Base-by-base conservation (phyloP, 257 asterid species). In the Mentha longifolia region DNA sequence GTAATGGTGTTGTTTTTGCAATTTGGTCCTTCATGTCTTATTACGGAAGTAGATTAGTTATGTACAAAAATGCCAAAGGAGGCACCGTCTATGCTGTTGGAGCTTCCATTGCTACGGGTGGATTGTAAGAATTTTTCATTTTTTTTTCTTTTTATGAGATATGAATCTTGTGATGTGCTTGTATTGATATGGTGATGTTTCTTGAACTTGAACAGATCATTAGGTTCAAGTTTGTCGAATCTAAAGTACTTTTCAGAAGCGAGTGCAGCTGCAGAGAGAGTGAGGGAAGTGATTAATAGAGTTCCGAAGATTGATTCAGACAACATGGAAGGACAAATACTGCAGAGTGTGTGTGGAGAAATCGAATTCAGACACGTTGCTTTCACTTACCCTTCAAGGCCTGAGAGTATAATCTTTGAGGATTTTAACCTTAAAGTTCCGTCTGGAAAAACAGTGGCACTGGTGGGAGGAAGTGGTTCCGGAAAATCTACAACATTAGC, bases 401-500 rank as follows among this genome's bases (percentile, higher is more conserved):
- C n/a, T n/a, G n/a, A n/a, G n/a, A n/a, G n/a, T n/a, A n/a, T n/a
- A n/a, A n/a, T n/a, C n/a, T n/a, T 39, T 2, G 45, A 39, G 45
- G 45, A 9, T 2, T 9, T 39, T 6, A 39, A 9, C 11, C 45
- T 39, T 7, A 39, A 39, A 9, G 11, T 39, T 39, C 8, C 10
- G 4, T 2, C 45, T 1, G 98, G 98, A 67, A 89, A 88, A 69
- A 92, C 97, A 0, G 86, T 86, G 52, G 98, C 97, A 0, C 94
- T 92, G 14, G 98, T 92, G 22, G 98, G 97, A 51, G 97, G 97
- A 19, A 92, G 96, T 80, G 97, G 97, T 64, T 92, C 98, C 0
- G 98, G 98, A 33, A 92, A 92, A 82, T 87, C 96, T 84, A 89
- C 98, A 0, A 87, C 89, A 10, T 91, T 92, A 68, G 88, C 97